Evolutionary conservation across 2,329 filamentous ascomycete species (phyloP).

Genomic region (Mycocentrospora acerina): DNA sequence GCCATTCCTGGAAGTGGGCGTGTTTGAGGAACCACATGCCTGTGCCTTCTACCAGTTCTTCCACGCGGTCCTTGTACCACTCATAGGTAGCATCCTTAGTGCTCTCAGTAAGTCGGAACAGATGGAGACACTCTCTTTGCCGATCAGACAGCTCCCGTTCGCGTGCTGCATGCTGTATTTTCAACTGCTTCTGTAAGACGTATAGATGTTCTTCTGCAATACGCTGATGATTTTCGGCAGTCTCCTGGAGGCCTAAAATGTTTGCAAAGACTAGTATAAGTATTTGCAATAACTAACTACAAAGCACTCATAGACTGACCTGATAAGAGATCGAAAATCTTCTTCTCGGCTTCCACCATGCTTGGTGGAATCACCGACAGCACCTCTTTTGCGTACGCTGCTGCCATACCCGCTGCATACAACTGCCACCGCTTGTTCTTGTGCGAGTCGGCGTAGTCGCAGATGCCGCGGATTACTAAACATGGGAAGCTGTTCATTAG

Average conservation of each 20-base stretch:
- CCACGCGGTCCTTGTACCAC: conserved; percentile 21
- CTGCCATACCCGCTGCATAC: conserved; percentile 22
- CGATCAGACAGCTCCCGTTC: conserved; percentile 15
- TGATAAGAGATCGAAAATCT: conserved; percentile 7
- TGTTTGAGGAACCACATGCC: conserved; percentile 22
- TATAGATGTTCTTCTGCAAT: conserved; percentile 2
- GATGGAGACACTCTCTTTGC: conserved; percentile 19
- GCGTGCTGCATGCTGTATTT: conserved; percentile 12
- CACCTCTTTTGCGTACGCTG: conserved; percentile 23
- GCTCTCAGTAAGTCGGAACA: conserved; percentile 20
- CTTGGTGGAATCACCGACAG: conserved; percentile 10
- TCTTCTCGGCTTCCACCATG: conserved; percentile 1
- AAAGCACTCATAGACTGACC: conserved; percentile 6
- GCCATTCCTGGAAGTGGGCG: conserved; percentile 16
- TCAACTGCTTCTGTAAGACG: conserved; percentile 3
- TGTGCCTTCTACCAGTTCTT: conserved; percentile 19
- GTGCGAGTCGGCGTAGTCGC: conserved; percentile 22
- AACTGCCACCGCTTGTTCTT: conserved; percentile 10
- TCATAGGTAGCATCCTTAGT: conserved; percentile 19
- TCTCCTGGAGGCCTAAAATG: conserved; percentile 11
- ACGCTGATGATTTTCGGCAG: conserved; percentile 5
- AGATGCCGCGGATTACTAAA: conserved; percentile 25
- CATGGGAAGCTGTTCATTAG: conserved; percentile 19
- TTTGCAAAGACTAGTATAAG: conserved; percentile 11
- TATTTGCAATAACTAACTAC: conserved; percentile 2